Conservation (phyloP, 2,329 filamentous ascomycete species). For the Scytalidium lignicola region DNA sequence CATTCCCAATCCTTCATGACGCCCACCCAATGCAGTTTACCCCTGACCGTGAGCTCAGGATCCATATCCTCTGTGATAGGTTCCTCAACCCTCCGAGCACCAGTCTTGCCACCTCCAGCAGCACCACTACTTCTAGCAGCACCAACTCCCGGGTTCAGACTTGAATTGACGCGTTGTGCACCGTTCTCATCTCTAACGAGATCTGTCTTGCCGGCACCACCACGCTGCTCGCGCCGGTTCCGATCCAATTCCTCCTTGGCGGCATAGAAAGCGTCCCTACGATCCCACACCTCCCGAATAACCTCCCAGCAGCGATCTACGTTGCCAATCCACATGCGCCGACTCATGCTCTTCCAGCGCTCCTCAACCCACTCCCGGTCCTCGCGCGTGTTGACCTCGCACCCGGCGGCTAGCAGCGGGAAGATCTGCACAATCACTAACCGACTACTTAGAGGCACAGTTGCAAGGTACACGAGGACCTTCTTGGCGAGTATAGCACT, state of each 20-base stretch:
- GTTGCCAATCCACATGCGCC: slow-evolving; percentile 61
- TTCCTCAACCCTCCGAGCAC: slow-evolving; percentile 8
- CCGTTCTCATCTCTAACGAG: background rate
- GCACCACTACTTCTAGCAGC: background rate
- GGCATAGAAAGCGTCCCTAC: slow-evolving; percentile 45
- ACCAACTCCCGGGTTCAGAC: background rate
- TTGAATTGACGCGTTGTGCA: background rate
- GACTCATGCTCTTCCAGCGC: slow-evolving; percentile 56
- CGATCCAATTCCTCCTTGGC: slow-evolving; percentile 15
- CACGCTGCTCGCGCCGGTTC: background rate
- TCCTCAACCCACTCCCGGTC: slow-evolving; percentile 59
- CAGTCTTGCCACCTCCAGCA: background rate
- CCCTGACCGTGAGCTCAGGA: slow-evolving; percentile 58
- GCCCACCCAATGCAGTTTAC: slow-evolving; percentile 62
- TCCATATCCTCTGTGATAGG: slow-evolving; percentile 40
- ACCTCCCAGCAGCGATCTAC: slow-evolving; percentile 62
- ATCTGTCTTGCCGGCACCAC: background rate
- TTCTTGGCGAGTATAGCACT: slow-evolving; percentile 55
- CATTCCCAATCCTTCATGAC: slow-evolving; percentile 70
- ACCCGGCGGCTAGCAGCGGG: slow-evolving; percentile 62
- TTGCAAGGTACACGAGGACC: slow-evolving; percentile 56
- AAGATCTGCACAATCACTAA: slow-evolving; percentile 66
- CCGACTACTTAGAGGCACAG: slow-evolving; percentile 56
- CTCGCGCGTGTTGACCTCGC: slow-evolving; percentile 53
- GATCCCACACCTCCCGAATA: slow-evolving; percentile 60